Evolutionary conservation across 805 yeast genomes (phyloP).

Genomic region (Metschnikowia similis): DNA sequence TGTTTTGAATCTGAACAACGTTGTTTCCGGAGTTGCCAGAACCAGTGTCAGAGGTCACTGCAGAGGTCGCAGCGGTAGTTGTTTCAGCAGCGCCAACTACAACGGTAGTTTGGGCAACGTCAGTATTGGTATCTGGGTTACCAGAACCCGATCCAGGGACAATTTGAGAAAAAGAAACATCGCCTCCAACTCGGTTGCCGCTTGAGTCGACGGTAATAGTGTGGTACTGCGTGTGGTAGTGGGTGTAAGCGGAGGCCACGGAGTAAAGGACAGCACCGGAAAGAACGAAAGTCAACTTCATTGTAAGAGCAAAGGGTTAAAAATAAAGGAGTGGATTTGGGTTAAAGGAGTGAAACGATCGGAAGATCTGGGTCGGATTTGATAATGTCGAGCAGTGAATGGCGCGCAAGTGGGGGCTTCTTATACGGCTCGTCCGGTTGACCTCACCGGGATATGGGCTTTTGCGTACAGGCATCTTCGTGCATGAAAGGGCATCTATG

Average conservation of each 20-base stretch:
- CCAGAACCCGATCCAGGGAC: not conserved
- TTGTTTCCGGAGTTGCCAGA: not conserved
- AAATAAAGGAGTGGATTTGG: not conserved
- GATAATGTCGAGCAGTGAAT: not conserved
- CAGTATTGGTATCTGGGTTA: not conserved
- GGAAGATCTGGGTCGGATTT: not conserved
- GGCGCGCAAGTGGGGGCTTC: not conserved
- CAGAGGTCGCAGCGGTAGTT: not conserved
- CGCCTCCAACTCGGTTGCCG: conserved; percentile 9
- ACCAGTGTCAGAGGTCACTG: not conserved
- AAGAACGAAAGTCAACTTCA: conserved; percentile 6
- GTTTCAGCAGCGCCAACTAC: not conserved
- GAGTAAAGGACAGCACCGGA: conserved; percentile 20
- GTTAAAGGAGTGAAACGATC: not conserved
- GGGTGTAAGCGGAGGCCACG: conserved; percentile 21
- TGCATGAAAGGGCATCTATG: not conserved
- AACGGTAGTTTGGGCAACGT: not conserved
- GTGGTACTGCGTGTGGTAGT: conserved; percentile 26
- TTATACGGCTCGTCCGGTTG: not conserved
- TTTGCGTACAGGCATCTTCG: not conserved
- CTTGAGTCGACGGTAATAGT: conserved; percentile 23
- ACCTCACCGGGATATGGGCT: not conserved
- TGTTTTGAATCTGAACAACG: not conserved
- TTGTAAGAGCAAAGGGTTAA: not conserved
- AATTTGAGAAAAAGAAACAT: not conserved